Conservation (phyloP, 495 filamentous ascomycete species). For the Arthonia radiata region DNA sequence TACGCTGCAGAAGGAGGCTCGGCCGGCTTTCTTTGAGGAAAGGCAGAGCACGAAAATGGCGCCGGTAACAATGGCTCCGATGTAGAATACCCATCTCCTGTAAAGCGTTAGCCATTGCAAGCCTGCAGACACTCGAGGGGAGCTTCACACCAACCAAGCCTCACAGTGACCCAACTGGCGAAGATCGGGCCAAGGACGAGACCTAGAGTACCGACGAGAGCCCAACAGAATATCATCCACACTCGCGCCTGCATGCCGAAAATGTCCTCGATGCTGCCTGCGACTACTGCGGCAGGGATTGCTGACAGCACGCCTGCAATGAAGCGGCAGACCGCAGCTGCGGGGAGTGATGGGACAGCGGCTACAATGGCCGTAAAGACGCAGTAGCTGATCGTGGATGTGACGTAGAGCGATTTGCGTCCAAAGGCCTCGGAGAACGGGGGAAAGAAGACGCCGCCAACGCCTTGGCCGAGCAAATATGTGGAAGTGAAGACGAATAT, state of each 20-base stretch:
- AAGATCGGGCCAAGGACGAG: conserved; percentile 21
- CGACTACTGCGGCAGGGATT: conserved; percentile 24
- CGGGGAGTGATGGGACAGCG: conserved; percentile 13
- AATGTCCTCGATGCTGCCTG: conserved; percentile 28
- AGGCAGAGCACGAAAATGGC: conserved; percentile 12
- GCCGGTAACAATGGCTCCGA: conserved; percentile 18
- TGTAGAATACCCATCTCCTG: conserved; percentile 22
- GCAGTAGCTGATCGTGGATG: conserved; percentile 18
- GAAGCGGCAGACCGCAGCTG: conserved; percentile 19
- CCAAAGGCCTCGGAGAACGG: conserved; percentile 28
- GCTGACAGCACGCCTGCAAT: conserved; percentile 23
- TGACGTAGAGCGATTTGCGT: conserved; percentile 23
- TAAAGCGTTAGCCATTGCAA: too few relatives aligned
- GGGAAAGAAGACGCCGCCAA: conserved; percentile 25
- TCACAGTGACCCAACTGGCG: conserved; percentile 19
- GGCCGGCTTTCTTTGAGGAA: conserved; percentile 20
- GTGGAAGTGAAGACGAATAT: too few relatives aligned
- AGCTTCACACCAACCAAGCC: too few relatives aligned
- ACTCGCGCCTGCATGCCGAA: conserved; percentile 21
- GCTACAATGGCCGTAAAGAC: conserved; percentile 21
- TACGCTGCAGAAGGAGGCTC: conserved; percentile 15
- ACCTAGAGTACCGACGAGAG: conserved; percentile 18
- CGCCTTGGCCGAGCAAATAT: conserved; percentile 24
- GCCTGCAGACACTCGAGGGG: too few relatives aligned
- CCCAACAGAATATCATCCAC: conserved; percentile 25